Evolutionary conservation across 768 basidiomycete species (phyloP), one percentile per base, ranked within the genome.

Genomic region (Podaxis sp.): DNA sequence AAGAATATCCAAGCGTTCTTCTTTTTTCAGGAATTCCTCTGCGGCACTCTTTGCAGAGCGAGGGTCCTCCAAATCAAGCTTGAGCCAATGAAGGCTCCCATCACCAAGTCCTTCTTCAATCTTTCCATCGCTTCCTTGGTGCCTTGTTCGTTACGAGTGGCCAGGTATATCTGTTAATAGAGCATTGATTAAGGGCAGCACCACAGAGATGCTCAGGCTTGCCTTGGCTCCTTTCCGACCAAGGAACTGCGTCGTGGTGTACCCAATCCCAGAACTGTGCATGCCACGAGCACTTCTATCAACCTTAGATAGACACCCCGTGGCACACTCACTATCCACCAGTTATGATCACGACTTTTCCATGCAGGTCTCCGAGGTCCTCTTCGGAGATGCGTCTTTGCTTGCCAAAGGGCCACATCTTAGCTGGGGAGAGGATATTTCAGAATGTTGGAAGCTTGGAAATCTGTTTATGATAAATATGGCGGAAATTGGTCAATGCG

Each of bases 1-100:
- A n/a, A 88, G 67, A 7, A 87, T 74, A 67, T 89, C 87, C 60
- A 89, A 67, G 33, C 86, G 76, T 37, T 71, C 71, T 66, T 88
- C 62, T 24, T 52, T 70, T 66, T 62, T 68, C 22, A 53, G 38
- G 48, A 73, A 70, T 37, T 71, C 66, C 28, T 67, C 67, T 4
- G 66, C 73, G 36, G 72, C 60, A 6, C 38, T 62, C 49, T 69
- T 72, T 17, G 73, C 70, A n/a, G 68, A 66, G 7, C 62, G 60
- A 11, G 76, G 66, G 55, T 72, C 68, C 3, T 62, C 64, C n/a
- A 75, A 65, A 41, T 76, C 74, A 17, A 76, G 59, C 13, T 66
- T 56, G 24, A 75, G 65, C 63, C 72, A 69, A 26, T 60, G 58
- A 10, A 67, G 53, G 26, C 67, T 64, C 28, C 67, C 64, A 36